These are phyloP conservation scores for Colletotrichum truncatum DNA, from an alignment of 2,329 filamentous ascomycete species.

Conservation along the genomic window DNA sequence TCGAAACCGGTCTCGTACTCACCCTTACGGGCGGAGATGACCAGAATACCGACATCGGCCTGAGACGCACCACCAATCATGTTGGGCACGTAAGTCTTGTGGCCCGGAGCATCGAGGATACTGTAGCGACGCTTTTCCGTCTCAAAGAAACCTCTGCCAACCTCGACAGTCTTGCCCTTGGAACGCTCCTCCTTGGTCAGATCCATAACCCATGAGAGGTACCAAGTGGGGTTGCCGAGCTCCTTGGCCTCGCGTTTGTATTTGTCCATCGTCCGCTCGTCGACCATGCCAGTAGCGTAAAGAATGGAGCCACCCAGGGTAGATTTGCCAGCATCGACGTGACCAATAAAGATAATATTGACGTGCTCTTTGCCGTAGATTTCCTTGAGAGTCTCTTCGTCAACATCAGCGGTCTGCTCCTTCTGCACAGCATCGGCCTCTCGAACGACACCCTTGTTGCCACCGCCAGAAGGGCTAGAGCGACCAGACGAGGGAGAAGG, in stretches of 20 bases:
- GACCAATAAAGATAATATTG: conserved; percentile 97
- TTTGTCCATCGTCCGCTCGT: conserved; percentile 97
- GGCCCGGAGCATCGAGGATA: conserved; percentile 94
- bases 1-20: conserved; percentile 99
- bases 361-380: conserved; percentile 94
- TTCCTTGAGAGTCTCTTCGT: conserved; percentile 81
- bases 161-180: conserved; percentile 98
- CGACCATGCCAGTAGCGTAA: conserved; percentile 97
- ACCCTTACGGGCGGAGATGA: conserved; percentile 96
- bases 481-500: conserved; percentile 85
- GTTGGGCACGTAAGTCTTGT: conserved; percentile 97
- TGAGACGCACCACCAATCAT: conserved; percentile 98
- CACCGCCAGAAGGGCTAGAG: conserved; percentile 77
- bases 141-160: conserved; percentile 95
- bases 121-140: conserved; percentile 96
- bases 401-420: conserved; percentile 80
- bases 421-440: conserved; percentile 86
- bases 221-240: conserved; percentile 96
- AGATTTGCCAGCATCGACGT: conserved; percentile 98
- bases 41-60: conserved; percentile 92
- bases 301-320: conserved; percentile 94
- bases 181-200: conserved; percentile 94
- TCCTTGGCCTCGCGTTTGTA: conserved; percentile 98
- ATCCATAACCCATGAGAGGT: conserved; percentile 97
- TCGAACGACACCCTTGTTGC: conserved; percentile 60